A percentile compares a stretch with the other conserved stretches of the same genome.
phyloP scores from a whole-genome alignment of 1,284 basidiomycete species.

The Pseudozyma tsukubaensis region DNA sequence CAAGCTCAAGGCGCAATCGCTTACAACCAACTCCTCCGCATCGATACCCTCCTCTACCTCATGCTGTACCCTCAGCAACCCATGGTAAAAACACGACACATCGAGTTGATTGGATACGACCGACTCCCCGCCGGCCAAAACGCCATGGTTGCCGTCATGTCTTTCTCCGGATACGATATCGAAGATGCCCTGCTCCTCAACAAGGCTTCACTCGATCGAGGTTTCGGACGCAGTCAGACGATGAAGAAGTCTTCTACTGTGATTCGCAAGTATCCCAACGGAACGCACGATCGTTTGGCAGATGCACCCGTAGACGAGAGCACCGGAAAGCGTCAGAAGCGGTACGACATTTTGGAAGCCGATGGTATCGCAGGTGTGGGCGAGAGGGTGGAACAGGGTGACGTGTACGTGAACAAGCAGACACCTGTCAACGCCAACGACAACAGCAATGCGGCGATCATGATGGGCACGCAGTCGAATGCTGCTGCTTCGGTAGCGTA shows the following conservation, averaged over 20 bases:
- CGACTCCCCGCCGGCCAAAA: conserved; percentile 97
- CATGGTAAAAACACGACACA: conserved; percentile 93
- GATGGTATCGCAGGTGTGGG: conserved; percentile 96
- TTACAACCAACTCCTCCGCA: conserved; percentile 96
- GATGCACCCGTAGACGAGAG: conserved; percentile 85
- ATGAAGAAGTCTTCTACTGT: conserved; percentile 94
- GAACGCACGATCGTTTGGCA: conserved; percentile 94
- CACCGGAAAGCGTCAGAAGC: conserved; percentile 78
- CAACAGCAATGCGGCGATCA: conserved; percentile 68
- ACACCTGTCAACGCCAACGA: conserved; percentile 87
- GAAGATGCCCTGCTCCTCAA: conserved; percentile 98
- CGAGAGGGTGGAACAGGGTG: conserved; percentile 89
- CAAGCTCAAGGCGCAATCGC: conserved; percentile 99
- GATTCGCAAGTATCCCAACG: conserved; percentile 95
- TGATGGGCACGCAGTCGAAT: conserved; percentile 29
- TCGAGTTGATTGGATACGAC: conserved; percentile 96
- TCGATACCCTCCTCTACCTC: conserved; percentile 97
- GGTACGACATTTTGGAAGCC: conserved; percentile 87
- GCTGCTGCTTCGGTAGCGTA: conserved; percentile 71
- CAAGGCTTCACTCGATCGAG: conserved; percentile 84
- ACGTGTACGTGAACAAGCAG: conserved; percentile 97
- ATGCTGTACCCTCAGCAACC: conserved; percentile 99
- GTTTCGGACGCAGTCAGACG: conserved; percentile 97
- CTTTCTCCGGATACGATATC: conserved; percentile 98
- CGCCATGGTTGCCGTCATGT: conserved; percentile 98